Conservation (phyloP, 169 alveolate genomes). For the Plasmodium sp. region DNA sequence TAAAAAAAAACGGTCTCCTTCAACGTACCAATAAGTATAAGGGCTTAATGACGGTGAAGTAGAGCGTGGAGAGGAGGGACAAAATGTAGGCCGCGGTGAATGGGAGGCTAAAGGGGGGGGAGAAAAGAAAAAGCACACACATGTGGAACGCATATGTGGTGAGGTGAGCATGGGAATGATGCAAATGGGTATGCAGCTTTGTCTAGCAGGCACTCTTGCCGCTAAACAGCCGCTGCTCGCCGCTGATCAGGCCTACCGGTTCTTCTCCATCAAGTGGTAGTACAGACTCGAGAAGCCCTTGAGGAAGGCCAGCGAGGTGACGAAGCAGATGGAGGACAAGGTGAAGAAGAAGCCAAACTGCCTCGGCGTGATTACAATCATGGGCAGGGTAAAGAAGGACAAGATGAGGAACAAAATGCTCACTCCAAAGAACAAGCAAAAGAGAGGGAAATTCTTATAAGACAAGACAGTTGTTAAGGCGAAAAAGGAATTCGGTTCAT, state of each 20-base stretch:
- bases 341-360: slow-evolving; percentile 71
- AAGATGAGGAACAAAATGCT: slow-evolving; percentile 35
- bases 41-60: slow-evolving; percentile 57
- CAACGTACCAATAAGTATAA: slow-evolving; percentile 52
- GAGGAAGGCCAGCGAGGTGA: slow-evolving; percentile 35
- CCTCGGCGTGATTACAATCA: slow-evolving; percentile 65
- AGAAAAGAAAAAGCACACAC: not conserved
- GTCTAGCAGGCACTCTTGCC: not conserved
- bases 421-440: slow-evolving; percentile 60
- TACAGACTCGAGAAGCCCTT: slow-evolving; percentile 53
- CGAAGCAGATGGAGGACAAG: slow-evolving; percentile 50
- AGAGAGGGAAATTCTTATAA: slow-evolving; percentile 54
- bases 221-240: not conserved
- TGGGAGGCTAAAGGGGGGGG: slow-evolving; percentile 46
- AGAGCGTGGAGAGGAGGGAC: slow-evolving; percentile 41
- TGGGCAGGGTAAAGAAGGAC: slow-evolving; percentile 63
- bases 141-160: not conserved
- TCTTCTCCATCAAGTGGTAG: slow-evolving; percentile 26
- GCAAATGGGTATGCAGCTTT: not conserved
- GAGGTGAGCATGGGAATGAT: not conserved
- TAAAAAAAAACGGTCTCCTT: not conserved
- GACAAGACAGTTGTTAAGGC: slow-evolving; percentile 46
- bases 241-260: slow-evolving; percentile 12
- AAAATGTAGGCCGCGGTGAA: slow-evolving; percentile 68
- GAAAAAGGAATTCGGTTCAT: slow-evolving; percentile 16